These are phyloP conservation scores for Saturnispora serradocipensis DNA, from an alignment of 805 yeast genomes.

Conservation along the genomic window DNA sequence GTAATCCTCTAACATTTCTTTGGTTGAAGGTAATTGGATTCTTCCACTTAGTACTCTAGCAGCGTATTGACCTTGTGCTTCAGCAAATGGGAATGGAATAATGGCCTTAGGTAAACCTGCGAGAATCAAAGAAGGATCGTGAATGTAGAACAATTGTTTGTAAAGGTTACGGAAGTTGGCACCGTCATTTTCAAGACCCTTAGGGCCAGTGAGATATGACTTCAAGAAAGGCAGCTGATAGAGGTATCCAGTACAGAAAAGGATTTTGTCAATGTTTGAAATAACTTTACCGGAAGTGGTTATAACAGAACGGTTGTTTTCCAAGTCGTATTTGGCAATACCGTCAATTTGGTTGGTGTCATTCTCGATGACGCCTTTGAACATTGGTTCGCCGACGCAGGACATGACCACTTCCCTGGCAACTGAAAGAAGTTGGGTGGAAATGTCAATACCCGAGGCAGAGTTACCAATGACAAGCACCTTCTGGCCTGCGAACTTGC, in stretches of 20 bases:
- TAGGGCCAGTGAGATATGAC: slow-evolving; percentile 20
- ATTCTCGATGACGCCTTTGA: slow-evolving; percentile 21
- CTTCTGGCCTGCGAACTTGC: slow-evolving; percentile 26
- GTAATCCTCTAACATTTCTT: slow-evolving; percentile 30
- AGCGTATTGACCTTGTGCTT: slow-evolving; percentile 37
- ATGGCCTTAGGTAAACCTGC: slow-evolving; percentile 37
- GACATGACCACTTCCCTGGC: slow-evolving; percentile 25
- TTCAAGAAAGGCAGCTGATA: slow-evolving; percentile 57
- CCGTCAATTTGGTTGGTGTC: slow-evolving; percentile 21
- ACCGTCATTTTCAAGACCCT: slow-evolving; percentile 28
- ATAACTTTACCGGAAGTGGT: slow-evolving; percentile 42
- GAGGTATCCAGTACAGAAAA: slow-evolving; percentile 71
- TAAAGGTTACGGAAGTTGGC: slow-evolving; percentile 31
- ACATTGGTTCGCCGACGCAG: slow-evolving; percentile 23
- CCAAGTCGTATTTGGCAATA: slow-evolving; percentile 20
- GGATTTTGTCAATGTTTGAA: slow-evolving; percentile 42
- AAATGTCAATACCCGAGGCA: slow-evolving; percentile 63
- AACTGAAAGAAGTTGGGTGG: slow-evolving; percentile 26
- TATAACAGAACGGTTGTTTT: slow-evolving; percentile 27
- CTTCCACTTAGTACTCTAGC: slow-evolving; percentile 36
- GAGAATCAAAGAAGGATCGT: slow-evolving; percentile 37
- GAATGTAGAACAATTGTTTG: slow-evolving; percentile 37
- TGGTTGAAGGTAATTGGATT: slow-evolving; percentile 30
- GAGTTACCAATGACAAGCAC: slow-evolving; percentile 37
- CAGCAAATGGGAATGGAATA: slow-evolving; percentile 43